Conservation (phyloP, 2,329 filamentous ascomycete species). For the Hypoxylon sp. region DNA sequence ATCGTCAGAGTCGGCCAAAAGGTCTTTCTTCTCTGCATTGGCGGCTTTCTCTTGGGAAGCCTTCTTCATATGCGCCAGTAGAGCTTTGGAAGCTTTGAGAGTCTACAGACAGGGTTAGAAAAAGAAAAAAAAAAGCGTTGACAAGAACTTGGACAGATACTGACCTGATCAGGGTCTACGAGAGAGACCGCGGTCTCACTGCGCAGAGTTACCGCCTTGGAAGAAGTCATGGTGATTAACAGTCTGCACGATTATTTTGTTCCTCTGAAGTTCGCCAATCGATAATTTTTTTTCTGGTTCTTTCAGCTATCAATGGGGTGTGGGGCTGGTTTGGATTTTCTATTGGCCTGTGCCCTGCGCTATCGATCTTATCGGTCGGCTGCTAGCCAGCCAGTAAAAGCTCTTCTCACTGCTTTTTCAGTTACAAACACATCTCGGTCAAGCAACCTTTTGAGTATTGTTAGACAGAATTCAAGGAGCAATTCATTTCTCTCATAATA, state of each 20-base stretch:
- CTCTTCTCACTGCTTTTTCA: not conserved
- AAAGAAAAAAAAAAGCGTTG: not conserved
- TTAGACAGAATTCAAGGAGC: no score
- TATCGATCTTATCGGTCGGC: not conserved
- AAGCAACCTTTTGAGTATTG: no score
- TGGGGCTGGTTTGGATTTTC: constrained; percentile 11
- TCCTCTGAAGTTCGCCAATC: constrained; percentile 20
- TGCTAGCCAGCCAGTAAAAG: no score
- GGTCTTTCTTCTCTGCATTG: constrained; percentile 61
- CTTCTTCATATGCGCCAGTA: constrained; percentile 68
- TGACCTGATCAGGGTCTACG: constrained; percentile 48
- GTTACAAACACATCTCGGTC: no score
- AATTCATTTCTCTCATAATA: no score
- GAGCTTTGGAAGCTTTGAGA: constrained; percentile 68
- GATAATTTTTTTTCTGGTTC: constrained; percentile 24
- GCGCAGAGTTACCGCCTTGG: constrained; percentile 45
- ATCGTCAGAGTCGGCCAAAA: constrained; percentile 59
- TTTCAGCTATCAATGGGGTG: constrained; percentile 3
- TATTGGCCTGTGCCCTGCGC: constrained; percentile 11
- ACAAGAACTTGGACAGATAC: not conserved
- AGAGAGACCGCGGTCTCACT: constrained; percentile 44
- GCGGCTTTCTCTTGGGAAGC: constrained; percentile 57
- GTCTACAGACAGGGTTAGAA: constrained; percentile 50
- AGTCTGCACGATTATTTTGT: constrained; percentile 4
- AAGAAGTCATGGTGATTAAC: constrained; percentile 44